Evolutionary conservation across 2,329 filamentous ascomycete species (phyloP), one percentile per base, ranked within the genome.

Genomic region (Xylariaceae sp.): DNA sequence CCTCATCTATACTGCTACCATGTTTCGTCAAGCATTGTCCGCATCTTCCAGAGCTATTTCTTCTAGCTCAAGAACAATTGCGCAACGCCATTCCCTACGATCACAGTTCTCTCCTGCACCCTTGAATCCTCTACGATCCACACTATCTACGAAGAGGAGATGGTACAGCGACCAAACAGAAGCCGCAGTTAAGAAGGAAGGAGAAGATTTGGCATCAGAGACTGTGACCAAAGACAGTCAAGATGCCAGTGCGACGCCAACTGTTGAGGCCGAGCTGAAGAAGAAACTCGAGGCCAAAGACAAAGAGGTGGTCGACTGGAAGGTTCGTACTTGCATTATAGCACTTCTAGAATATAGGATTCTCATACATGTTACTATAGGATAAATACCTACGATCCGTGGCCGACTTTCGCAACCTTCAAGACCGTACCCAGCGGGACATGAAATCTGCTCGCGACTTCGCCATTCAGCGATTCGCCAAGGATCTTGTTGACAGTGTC

Each of bases 351-450:
- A 35, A 3, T 18, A n/a, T n/a, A n/a, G 13, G n/a, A 21, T 6
- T 30, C 50, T 51, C 2, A 39, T 33, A 30, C 35, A 36, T n/a
- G 18, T 20, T 23, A 41, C 29, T 39, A 50, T 55, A 97, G 94
- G 94, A 97, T 77, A 94, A 92, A 79, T 95, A 92, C 75, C 84
- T 97, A 60, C 93, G 94, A 72, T 89, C 89, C 50, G 86, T 97
- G 61, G 94, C 94, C 76, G 94, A 99, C 68, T 97, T 95, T 84
- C 91, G 91, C 72, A 99, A 97, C 78, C 89, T 99, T 45, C 93
- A 97, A 79, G 91, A 97, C 70, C 91, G 94, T 70, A 96, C 91
- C 36, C 84, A 87, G 73, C 91, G 94, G 70, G 94, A 99, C 64
- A 87, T 95, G 72, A 90, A 94, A 75, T 77, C 83, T 16, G 91